A percentile compares a stretch with the other conserved stretches of the same genome.
These are phyloP conservation scores for Ceratocystis variospora DNA, from an alignment of 2,329 filamentous ascomycete genomes.

Conservation along the genomic window DNA sequence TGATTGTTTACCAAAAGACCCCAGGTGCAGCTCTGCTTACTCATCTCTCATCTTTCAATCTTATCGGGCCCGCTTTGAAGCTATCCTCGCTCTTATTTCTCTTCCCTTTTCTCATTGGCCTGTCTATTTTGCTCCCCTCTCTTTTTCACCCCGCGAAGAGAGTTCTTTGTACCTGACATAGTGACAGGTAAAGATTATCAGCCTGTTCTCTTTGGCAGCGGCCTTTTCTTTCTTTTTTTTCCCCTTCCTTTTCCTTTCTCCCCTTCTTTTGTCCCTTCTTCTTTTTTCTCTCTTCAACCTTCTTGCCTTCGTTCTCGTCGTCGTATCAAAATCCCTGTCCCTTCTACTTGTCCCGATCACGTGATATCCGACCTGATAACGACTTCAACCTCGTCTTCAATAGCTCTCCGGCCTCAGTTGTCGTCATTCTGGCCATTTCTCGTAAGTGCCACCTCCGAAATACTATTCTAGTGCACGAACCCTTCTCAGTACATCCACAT, in stretches of 20 bases:
- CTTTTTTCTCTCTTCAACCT: not conserved
- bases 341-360: not conserved
- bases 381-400: not conserved
- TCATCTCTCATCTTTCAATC: slow-evolving; percentile 4
- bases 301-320: not conserved
- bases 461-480: not conserved
- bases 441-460: not conserved
- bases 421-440: not conserved
- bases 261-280: not conserved
- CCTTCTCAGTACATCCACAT: not conserved
- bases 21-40: slow-evolving; percentile 6
- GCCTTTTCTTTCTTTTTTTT: not conserved
- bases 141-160: slow-evolving; percentile 15
- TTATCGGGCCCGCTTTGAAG: not conserved
- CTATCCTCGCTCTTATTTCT: not conserved
- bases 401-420: not conserved
- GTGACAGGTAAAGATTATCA: not conserved
- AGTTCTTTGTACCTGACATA: not conserved
- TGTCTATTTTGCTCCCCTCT: slow-evolving; percentile 19
- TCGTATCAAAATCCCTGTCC: slow-evolving; percentile 20
- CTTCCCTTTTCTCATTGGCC: slow-evolving; percentile 15
- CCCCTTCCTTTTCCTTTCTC: not conserved
- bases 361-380: not conserved
- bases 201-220: not conserved
- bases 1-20: not conserved